These are phyloP conservation scores for Saccharata proteae DNA, from an alignment of 2,329 filamentous ascomycete genomes.

Conservation along the genomic window DNA sequence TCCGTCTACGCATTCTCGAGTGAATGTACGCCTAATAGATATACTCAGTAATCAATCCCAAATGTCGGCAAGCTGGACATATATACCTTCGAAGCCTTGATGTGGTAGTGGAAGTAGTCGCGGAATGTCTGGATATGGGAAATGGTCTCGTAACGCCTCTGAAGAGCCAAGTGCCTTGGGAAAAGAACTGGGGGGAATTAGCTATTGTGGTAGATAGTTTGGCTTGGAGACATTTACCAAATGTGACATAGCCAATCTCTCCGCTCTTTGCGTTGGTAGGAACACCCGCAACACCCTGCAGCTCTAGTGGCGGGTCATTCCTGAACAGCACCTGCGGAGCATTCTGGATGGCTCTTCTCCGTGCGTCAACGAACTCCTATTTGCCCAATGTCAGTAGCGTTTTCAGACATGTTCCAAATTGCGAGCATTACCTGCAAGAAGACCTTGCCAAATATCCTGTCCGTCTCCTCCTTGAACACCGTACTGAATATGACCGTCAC, in stretches of 20 bases:
- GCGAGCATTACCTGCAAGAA: slow-evolving; percentile 77
- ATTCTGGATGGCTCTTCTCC: slow-evolving; percentile 91
- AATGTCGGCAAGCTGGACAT: background rate
- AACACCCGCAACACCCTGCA: slow-evolving; percentile 79
- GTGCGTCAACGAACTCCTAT: slow-evolving; percentile 87
- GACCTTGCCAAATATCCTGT: slow-evolving; percentile 93
- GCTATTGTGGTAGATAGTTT: slow-evolving; percentile 10
- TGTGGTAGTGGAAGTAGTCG: slow-evolving; percentile 99
- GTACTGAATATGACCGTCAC: slow-evolving; percentile 99
- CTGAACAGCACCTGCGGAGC: slow-evolving; percentile 94
- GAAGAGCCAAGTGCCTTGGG: slow-evolving; percentile 80
- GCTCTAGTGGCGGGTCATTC: slow-evolving; percentile 84
- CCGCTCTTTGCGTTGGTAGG: slow-evolving; percentile 56
- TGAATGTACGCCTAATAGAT: slow-evolving; percentile 73
- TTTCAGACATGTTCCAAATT: background rate
- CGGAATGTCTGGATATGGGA: slow-evolving; percentile 99
- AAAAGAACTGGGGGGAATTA: slow-evolving; percentile 61
- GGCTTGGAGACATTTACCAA: slow-evolving; percentile 49
- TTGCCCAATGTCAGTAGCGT: background rate
- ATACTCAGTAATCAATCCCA: slow-evolving; percentile 1
- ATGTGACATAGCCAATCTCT: slow-evolving; percentile 91
- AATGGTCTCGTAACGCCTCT: slow-evolving; percentile 88
- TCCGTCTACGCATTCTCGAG: slow-evolving; percentile 93
- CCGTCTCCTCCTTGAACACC: slow-evolving; percentile 94
- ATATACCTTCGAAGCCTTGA: slow-evolving; percentile 85